phyloP scores from a whole-genome alignment of 768 basidiomycete genomes.

The Collybia sp. region DNA sequence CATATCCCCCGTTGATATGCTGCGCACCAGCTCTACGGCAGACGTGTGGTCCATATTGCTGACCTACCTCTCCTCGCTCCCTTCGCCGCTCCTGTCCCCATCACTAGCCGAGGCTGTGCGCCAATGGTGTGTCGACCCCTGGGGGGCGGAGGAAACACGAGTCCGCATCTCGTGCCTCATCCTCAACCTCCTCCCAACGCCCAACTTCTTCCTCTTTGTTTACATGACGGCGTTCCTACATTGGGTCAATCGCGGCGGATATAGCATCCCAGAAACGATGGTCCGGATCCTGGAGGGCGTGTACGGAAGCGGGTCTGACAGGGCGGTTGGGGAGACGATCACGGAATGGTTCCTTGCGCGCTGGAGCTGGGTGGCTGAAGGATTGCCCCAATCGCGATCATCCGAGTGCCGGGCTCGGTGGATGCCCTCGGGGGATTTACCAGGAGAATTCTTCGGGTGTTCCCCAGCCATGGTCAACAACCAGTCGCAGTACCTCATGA shows the following conservation, averaged over 20 bases:
- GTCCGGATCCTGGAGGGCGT: slow-evolving; percentile 25
- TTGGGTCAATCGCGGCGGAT: slow-evolving; percentile 30
- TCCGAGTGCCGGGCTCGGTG: slow-evolving; percentile 4
- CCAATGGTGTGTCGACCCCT: slow-evolving; percentile 26
- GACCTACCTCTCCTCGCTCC: slow-evolving; percentile 34
- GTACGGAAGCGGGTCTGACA: slow-evolving; percentile 19
- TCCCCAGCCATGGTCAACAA: not conserved
- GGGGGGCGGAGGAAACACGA: slow-evolving; percentile 10
- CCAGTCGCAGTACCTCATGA: not conserved
- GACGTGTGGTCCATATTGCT: slow-evolving; percentile 37
- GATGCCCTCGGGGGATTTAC: not conserved
- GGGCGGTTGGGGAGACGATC: slow-evolving; percentile 27
- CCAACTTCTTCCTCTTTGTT: slow-evolving; percentile 37
- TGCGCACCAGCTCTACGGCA: slow-evolving; percentile 22
- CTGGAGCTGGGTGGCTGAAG: slow-evolving; percentile 26
- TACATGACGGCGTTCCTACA: slow-evolving; percentile 42
- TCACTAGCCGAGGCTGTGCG: slow-evolving; percentile 29
- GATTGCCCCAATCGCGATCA: slow-evolving; percentile 19
- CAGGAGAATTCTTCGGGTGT: too few relatives aligned
- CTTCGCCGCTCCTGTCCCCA: slow-evolving; percentile 31
- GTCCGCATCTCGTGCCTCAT: slow-evolving; percentile 28
- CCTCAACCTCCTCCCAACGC: slow-evolving; percentile 37
- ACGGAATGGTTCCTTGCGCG: slow-evolving; percentile 29
- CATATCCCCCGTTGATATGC: not conserved
- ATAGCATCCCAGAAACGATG: slow-evolving; percentile 15